Evolutionary conservation across 2,329 filamentous ascomycete species (phyloP).

Genomic region (Tolypocladium tundrense): DNA sequence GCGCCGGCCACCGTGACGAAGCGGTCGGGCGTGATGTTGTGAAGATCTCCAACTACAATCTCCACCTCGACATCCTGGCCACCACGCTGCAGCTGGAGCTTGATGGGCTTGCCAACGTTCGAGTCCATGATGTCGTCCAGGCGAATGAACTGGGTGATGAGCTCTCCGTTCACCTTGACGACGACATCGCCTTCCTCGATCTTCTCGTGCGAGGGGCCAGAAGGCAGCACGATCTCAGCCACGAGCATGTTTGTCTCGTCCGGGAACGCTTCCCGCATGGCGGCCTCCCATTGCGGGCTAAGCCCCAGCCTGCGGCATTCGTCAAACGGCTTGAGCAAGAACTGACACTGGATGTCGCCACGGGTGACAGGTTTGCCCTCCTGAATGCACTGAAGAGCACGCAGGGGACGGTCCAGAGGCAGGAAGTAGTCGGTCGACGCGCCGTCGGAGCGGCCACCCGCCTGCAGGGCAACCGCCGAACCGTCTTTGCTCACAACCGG

Average conservation of each 20-base stretch:
- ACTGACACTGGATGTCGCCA: constrained; percentile 97
- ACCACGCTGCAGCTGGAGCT: constrained; percentile 75
- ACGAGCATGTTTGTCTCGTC: constrained; percentile 96
- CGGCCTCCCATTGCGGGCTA: constrained; percentile 75
- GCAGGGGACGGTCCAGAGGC: constrained; percentile 78
- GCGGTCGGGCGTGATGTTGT: constrained; percentile 88
- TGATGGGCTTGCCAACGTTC: constrained; percentile 69
- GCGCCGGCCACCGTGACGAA: constrained; percentile 91
- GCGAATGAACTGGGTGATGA: constrained; percentile 85
- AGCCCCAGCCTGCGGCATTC: constrained; percentile 87
- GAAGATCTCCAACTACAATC: constrained; percentile 77
- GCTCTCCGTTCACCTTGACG: constrained; percentile 84
- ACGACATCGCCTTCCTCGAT: constrained; percentile 92
- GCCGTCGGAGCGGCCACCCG: constrained; percentile 85
- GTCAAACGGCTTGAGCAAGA: constrained; percentile 93
- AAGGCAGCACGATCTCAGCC: constrained; percentile 85
- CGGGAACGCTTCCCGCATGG: constrained; percentile 73
- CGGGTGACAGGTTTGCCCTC: constrained; percentile 65
- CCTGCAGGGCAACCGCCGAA: constrained; percentile 83
- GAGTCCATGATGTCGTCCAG: constrained; percentile 88
- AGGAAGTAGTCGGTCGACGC: constrained; percentile 97
- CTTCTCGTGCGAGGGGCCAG: constrained; percentile 77
- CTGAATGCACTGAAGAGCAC: constrained; percentile 79
- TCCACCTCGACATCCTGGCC: constrained; percentile 80
- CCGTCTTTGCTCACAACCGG: constrained; percentile 95